These are phyloP conservation scores for Amesomyces nigricolor DNA, from an alignment of 2,329 filamentous ascomycete genomes.

Conservation along the genomic window DNA sequence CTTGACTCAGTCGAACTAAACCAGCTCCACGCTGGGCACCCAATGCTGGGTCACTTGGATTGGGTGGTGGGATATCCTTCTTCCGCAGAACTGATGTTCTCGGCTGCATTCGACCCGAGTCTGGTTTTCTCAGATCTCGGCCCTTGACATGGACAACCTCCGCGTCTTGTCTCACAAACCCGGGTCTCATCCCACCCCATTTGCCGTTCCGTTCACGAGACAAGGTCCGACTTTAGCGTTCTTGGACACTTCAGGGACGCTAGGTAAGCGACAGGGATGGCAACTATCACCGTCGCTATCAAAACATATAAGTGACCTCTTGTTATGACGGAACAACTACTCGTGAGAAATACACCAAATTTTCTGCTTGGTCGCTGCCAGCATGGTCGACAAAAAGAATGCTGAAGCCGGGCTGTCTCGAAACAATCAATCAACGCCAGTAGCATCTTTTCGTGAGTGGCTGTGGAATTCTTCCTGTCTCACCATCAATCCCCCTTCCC, in stretches of 20 bases:
- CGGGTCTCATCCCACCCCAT: not conserved
- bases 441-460: constrained; percentile 48
- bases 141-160: not conserved
- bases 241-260: not conserved
- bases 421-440: constrained; percentile 40
- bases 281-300: constrained; percentile 3
- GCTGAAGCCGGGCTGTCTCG: constrained; percentile 39
- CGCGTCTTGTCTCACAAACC: not conserved
- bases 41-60: not conserved
- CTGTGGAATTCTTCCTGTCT: not conserved
- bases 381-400: constrained; percentile 37
- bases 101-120: not conserved
- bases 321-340: constrained; percentile 12
- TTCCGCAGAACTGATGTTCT: not conserved
- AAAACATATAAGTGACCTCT: constrained; percentile 10
- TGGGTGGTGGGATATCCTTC: constrained; percentile 1
- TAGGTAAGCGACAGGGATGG: constrained; percentile 6
- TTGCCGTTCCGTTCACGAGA: constrained; percentile 1
- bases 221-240: not conserved
- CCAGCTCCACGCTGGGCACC: no score
- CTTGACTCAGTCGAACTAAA: constrained; percentile 6
- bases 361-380: not conserved
- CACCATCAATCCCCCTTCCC: constrained; percentile 22
- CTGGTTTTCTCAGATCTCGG: not conserved
- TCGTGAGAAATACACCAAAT: no score